Conservation (phyloP, 2,329 filamentous ascomycete species). For the Karstenula rhodostoma region DNA sequence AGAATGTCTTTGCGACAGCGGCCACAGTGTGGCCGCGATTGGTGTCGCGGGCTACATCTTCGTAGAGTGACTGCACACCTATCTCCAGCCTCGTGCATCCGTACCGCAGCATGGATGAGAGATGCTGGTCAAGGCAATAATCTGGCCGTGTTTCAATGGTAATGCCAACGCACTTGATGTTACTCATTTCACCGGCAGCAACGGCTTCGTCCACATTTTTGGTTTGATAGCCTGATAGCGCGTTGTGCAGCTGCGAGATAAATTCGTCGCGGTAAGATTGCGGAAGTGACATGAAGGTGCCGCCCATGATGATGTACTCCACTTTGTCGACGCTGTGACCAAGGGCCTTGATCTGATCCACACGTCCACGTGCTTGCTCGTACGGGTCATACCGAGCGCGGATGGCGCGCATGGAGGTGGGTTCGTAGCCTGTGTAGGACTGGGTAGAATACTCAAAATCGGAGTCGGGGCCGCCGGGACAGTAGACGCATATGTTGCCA, state of each 20-base stretch:
- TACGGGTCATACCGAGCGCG: constrained; percentile 97
- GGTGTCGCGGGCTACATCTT: constrained; percentile 97
- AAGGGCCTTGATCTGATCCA: constrained; percentile 94
- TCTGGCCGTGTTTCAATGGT: constrained; percentile 98
- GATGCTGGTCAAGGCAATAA: constrained; percentile 94
- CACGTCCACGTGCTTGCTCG: constrained; percentile 92
- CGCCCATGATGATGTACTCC: constrained; percentile 99
- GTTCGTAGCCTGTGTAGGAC: constrained; percentile 98
- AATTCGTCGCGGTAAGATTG: constrained; percentile 91
- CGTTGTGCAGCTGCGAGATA: constrained; percentile 95
- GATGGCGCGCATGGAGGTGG: constrained; percentile 97
- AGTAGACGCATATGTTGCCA: constrained; percentile 99
- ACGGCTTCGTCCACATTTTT: constrained; percentile 96
- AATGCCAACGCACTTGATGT: constrained; percentile 96
- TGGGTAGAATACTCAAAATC: constrained; percentile 99
- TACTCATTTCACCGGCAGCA: constrained; percentile 92
- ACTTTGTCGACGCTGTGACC: constrained; percentile 99
- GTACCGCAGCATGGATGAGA: constrained; percentile 96
- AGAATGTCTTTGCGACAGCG: constrained; percentile 95
- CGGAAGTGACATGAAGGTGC: constrained; percentile 96
- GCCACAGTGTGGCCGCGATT: constrained; percentile 97
- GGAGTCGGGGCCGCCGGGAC: constrained; percentile 94
- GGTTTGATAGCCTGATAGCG: constrained; percentile 93
- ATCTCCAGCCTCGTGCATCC: constrained; percentile 94
- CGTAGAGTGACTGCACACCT: constrained; percentile 95